Evolutionary conservation across 2,329 filamentous ascomycete genomes (phyloP).

Genomic region (Trichophyton simii): DNA sequence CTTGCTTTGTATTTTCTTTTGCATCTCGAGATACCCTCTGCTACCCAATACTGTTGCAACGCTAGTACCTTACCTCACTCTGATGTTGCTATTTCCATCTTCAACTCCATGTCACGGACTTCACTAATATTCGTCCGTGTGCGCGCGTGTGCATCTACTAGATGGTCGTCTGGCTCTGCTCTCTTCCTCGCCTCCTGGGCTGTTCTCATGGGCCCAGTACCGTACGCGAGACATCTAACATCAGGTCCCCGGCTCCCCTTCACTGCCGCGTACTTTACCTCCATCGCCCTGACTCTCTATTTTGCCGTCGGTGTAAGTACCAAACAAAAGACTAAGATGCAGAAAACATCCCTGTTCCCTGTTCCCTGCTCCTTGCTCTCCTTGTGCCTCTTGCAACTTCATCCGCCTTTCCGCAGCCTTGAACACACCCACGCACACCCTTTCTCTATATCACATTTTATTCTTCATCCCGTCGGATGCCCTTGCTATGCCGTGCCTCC

Average conservation of each 20-base stretch:
- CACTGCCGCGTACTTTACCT: constrained; percentile 88
- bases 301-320: constrained; percentile 79
- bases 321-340: background rate
- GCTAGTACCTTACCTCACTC: background rate
- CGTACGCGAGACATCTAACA: constrained; percentile 71
- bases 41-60: background rate
- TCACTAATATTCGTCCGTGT: constrained; percentile 14
- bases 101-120: background rate
- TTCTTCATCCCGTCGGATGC: background rate
- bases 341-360: constrained; percentile 1
- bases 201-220: constrained; percentile 79
- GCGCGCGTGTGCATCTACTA: constrained; percentile 29
- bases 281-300: constrained; percentile 77
- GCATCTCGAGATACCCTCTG: background rate
- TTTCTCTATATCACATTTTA: background rate
- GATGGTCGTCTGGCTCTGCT: constrained; percentile 86
- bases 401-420: background rate
- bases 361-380: background rate
- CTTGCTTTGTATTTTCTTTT: background rate
- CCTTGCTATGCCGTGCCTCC: background rate
- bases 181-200: constrained; percentile 89
- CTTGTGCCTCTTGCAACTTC: background rate
- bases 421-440: background rate
- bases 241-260: constrained; percentile 81
- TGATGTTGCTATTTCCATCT: background rate